Evolutionary conservation across 2,329 filamentous ascomycete species (phyloP).

Genomic region (Aurifilum marmelostoma): DNA sequence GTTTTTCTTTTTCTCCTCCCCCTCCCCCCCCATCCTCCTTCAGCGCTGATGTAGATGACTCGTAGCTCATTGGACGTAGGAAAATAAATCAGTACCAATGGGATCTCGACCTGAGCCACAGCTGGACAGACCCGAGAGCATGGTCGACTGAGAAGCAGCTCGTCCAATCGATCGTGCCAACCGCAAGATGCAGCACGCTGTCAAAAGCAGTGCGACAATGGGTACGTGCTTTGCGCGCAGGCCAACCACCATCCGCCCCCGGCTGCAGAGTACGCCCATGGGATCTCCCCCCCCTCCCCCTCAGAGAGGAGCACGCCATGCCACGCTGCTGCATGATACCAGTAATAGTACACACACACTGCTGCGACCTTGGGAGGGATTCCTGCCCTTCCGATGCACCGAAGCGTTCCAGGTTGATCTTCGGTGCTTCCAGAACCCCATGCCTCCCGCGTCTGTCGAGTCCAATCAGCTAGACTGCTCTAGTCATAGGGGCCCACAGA

Average conservation of each 20-base stretch:
- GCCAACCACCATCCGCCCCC: background rate
- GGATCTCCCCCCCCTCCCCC: background rate
- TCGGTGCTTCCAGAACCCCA: constrained; percentile 11
- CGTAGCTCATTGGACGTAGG: background rate
- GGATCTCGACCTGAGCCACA: background rate
- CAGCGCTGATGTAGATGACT: background rate
- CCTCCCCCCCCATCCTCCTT: no score
- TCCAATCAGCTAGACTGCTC: background rate
- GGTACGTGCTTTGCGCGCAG: constrained; percentile 9
- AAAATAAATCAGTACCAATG: background rate
- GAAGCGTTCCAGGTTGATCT: constrained; percentile 7
- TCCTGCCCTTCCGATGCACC: constrained; percentile 7
- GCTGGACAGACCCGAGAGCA: background rate
- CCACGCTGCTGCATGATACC: constrained; percentile 9
- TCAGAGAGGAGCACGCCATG: background rate
- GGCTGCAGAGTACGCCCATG: background rate
- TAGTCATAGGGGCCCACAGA: background rate
- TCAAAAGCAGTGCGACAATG: constrained; percentile 23
- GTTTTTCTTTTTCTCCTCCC: no score
- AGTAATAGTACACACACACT: background rate
- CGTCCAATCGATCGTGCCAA: background rate
- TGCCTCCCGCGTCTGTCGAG: constrained; percentile 2
- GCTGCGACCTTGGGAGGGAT: background rate
- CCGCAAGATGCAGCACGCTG: constrained; percentile 27
- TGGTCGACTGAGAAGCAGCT: background rate